Evolutionary conservation across 2,329 filamentous ascomycete species (phyloP), one percentile per base, ranked within the genome.

Genomic region (Stemphylium beticola): DNA sequence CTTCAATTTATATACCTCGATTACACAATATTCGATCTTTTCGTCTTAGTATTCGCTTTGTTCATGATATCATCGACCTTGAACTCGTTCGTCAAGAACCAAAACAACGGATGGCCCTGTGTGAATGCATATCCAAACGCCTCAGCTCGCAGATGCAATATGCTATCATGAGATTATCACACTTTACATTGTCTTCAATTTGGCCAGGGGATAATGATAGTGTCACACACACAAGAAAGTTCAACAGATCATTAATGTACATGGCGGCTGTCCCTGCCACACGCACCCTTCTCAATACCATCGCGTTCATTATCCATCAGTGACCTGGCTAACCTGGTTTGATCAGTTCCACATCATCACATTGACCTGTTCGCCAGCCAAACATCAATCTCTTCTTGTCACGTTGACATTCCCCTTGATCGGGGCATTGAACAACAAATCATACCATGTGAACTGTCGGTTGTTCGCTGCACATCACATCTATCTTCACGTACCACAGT

Each of bases 401-500:
- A 55, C 46, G 36, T 15, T 32, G 15, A 18, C 15, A 8, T 9
- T 33, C 14, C 2, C 15, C 17, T 42, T 12, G 11, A 50, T 33
- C 33, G 4, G 24, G 17, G 22, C 29, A 37, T 33, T 40, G 32
- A 38, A 47, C 33, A 17, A n/a, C n/a, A n/a, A n/a, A 32, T 36
- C 11, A 32, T 33, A 12, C 26, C 29, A 17, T 24, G 29, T 59
- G 52, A 51, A 50, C 37, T 17, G n/a, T 12, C 9, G 15, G 29
- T 34, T 56, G 59, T 57, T 66, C 44, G 39, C 46, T 40, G 12
- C 39, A 18, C 51, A 53, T 47, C 58, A 56, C 38, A 22, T 37
- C 37, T 31, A 18, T 43, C 57, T 65, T 66, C 64, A 67, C 62
- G 24, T 20, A 51, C 50, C 26, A 8, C 32, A 29, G 40, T 41